Conservation (phyloP, 441 rosid genomes). For the Jatropha podagrica region DNA sequence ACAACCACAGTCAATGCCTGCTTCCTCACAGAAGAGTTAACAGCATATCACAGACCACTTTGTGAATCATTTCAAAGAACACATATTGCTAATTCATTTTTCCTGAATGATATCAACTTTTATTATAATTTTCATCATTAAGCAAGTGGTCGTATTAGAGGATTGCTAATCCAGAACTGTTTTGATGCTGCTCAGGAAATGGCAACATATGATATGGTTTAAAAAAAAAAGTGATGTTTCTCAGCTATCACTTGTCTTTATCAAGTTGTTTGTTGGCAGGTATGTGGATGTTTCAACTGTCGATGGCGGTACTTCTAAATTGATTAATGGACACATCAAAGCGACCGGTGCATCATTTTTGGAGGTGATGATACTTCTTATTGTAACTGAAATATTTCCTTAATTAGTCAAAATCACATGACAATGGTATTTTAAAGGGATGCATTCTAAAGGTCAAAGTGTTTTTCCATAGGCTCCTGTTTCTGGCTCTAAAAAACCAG, state of each 20-base stretch:
- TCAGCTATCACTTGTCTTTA: not conserved
- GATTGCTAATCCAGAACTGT: not conserved
- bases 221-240: not conserved
- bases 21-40: not conserved
- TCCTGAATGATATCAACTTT: not conserved
- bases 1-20: too few species aligned
- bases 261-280: constrained; percentile 36
- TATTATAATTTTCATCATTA: not conserved
- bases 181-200: not conserved
- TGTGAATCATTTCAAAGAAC: not conserved
- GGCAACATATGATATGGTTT: not conserved
- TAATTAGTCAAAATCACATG: constrained; percentile 1
- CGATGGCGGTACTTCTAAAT: constrained; percentile 71
- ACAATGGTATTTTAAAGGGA: constrained; percentile 1
- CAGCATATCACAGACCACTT: not conserved
- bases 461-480: constrained; percentile 73
- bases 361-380: constrained; percentile 49
- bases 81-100: not conserved
- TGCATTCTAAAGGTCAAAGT: constrained; percentile 11
- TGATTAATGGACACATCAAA: constrained; percentile 58
- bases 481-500: constrained; percentile 95
- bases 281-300: constrained; percentile 93
- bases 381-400: not conserved
- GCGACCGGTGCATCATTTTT: constrained; percentile 73
- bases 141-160: not conserved